Base-by-base conservation (phyloP, 2,329 filamentous ascomycete genomes). In the Phoma sp. region DNA sequence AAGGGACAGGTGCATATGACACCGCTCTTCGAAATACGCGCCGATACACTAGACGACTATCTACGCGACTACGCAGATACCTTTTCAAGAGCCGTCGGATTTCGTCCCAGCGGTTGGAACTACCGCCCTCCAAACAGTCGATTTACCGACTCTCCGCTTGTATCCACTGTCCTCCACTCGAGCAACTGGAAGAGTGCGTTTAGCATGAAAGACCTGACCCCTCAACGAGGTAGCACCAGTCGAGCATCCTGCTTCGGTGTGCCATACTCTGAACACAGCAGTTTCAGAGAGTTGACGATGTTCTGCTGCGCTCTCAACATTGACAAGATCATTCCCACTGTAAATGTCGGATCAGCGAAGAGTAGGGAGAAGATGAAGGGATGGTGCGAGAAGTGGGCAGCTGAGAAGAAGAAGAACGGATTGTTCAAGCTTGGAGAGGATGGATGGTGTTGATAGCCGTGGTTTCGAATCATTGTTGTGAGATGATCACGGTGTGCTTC, bases 1-100 rank as follows among this genome's bases (percentile, higher is more conserved):
- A 90, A 91, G 66, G 95, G 95, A 0, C 94, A 98, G 75, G 92
- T 99, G 0, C 95, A 99, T 77, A 97, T 99, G 93, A 96, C 96
- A 66, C 92, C 90, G 67, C 82, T 99, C 9, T 95, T 95, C 82
- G 94, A 98, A 74, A 92, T 99, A 63, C 88, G 92, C 24, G 88
- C 92, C 31, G 93, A 97, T 63, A 96, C 94, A 0, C 82, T 99
- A 1, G 87, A 91, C 61, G 93, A 96, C 57, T 99, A 99, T 68
- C 84, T 98, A 6, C 85, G 88, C 65, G 82, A 85, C 32, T 90
- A 92, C 78, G 89, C 88, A 60, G 88, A 90, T 6, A 87, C 91
- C 64, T 99, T 98, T 74, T 87, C 87, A 13, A 88, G 91, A 47
- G 87, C 96, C 40, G 89, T 98, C 17, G 95, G 93, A 4, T 96